phyloP scores from a whole-genome alignment of 1,139 yeast species.

The Diutina neorugosa region DNA sequence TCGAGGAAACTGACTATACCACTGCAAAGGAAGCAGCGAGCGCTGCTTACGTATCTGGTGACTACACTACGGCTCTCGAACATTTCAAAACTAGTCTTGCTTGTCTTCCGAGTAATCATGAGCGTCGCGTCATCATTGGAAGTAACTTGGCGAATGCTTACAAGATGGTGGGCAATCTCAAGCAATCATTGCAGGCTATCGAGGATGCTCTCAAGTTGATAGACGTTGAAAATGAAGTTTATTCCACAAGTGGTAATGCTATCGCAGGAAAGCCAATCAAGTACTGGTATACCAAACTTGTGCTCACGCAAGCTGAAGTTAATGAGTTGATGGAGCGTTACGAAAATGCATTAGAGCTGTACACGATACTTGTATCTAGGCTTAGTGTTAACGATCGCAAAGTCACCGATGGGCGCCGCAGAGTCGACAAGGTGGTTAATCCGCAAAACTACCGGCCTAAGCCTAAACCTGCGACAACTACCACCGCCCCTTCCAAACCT shows the following conservation, averaged over 20 bases:
- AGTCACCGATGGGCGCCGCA: slow-evolving; percentile 68
- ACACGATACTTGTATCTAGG: slow-evolving; percentile 48
- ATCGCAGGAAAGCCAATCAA: slow-evolving; percentile 45
- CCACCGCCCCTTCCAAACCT: background rate
- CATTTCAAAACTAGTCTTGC: slow-evolving; percentile 51
- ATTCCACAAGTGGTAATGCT: slow-evolving; percentile 9
- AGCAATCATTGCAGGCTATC: slow-evolving; percentile 43
- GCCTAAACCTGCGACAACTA: background rate
- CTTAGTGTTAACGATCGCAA: slow-evolving; percentile 52
- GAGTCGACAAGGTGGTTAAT: slow-evolving; percentile 57
- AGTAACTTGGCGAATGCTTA: slow-evolving; percentile 71
- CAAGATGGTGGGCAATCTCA: slow-evolving; percentile 64
- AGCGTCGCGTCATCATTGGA: slow-evolving; percentile 51
- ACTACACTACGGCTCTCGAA: slow-evolving; percentile 55
- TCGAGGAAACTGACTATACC: slow-evolving; percentile 38
- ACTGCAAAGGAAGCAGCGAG: slow-evolving; percentile 52
- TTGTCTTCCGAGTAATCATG: slow-evolving; percentile 54
- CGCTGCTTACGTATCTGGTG: slow-evolving; percentile 65
- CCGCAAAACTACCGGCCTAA: slow-evolving; percentile 19
- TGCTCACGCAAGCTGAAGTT: slow-evolving; percentile 68
- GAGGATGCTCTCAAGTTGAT: slow-evolving; percentile 49
- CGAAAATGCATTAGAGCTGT: slow-evolving; percentile 47
- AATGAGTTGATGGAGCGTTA: slow-evolving; percentile 68
- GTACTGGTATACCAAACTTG: slow-evolving; percentile 64
- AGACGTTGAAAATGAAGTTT: slow-evolving; percentile 19